Evolutionary conservation across 306 rosid species (phyloP).

Genomic region (Fragaria nilgerrensis): DNA sequence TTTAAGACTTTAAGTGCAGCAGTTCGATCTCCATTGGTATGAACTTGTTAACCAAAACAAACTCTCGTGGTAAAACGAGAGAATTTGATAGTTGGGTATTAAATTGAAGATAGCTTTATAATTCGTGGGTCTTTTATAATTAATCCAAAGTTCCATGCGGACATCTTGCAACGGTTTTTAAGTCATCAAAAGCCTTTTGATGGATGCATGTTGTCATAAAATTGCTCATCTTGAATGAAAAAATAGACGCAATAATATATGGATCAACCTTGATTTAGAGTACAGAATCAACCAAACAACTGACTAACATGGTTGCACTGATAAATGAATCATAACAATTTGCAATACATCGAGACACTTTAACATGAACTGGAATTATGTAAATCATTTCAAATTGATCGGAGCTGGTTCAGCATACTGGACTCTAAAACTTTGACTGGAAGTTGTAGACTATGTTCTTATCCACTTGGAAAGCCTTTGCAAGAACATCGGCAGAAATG

Average conservation of each 20-base stretch:
- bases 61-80: too few relatives aligned
- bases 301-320: background rate
- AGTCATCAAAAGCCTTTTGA: background rate
- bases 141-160: background rate
- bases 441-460: background rate
- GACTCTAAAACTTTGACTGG: slow-evolving; percentile 28
- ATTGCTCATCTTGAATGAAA: background rate
- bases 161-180: background rate
- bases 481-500: slow-evolving; percentile 27
- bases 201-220: background rate
- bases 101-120: too few relatives aligned
- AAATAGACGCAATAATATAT: background rate
- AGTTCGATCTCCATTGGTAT: too few relatives aligned
- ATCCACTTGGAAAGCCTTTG: slow-evolving; percentile 33
- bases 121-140: too few relatives aligned
- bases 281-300: background rate
- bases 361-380: background rate
- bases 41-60: too few relatives aligned
- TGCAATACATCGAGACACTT: background rate
- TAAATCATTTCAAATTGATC: background rate
- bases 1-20: too few relatives aligned
- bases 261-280: background rate
- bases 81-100: too few relatives aligned
- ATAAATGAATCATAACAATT: background rate
- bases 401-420: background rate